Conservation (phyloP, 2,329 filamentous ascomycete genomes). For the Aureobasidium sp. region DNA sequence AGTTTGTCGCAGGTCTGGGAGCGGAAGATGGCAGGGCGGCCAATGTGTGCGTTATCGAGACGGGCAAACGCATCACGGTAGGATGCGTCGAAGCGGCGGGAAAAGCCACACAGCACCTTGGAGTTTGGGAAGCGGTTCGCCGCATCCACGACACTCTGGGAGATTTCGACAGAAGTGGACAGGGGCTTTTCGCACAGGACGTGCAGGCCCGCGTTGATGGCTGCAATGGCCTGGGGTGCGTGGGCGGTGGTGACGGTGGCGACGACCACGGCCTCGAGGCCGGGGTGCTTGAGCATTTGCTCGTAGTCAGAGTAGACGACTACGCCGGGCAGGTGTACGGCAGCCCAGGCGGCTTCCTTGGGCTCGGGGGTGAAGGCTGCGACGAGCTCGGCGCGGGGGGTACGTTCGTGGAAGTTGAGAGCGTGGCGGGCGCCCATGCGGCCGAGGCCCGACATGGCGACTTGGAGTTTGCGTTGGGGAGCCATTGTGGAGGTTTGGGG, state of each 20-base stretch:
- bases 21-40: conserved; percentile 51
- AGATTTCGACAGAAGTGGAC: conserved; percentile 27
- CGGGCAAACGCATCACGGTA: conserved; percentile 52
- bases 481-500: too few relatives aligned
- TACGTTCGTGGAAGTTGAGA: too few relatives aligned
- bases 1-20: conserved; percentile 60
- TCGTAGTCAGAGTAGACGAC: conserved; percentile 49
- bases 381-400: conserved; percentile 38
- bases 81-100: conserved; percentile 56
- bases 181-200: conserved; percentile 55
- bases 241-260: conserved; percentile 48
- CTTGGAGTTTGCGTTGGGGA: not conserved
- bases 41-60: conserved; percentile 47
- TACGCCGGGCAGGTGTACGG: too few relatives aligned
- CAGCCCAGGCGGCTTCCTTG: too few relatives aligned
- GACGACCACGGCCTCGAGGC: conserved; percentile 47
- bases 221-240: conserved; percentile 48
- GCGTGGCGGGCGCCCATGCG: not conserved
- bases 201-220: conserved; percentile 46
- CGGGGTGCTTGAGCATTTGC: conserved; percentile 47
- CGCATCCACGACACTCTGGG: conserved; percentile 50
- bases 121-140: conserved; percentile 47
- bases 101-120: conserved; percentile 60
- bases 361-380: conserved; percentile 39
- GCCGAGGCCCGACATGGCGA: not conserved